Evolutionary conservation across 2,329 filamentous ascomycete species (phyloP).

Genomic region (Epichloe typhina): DNA sequence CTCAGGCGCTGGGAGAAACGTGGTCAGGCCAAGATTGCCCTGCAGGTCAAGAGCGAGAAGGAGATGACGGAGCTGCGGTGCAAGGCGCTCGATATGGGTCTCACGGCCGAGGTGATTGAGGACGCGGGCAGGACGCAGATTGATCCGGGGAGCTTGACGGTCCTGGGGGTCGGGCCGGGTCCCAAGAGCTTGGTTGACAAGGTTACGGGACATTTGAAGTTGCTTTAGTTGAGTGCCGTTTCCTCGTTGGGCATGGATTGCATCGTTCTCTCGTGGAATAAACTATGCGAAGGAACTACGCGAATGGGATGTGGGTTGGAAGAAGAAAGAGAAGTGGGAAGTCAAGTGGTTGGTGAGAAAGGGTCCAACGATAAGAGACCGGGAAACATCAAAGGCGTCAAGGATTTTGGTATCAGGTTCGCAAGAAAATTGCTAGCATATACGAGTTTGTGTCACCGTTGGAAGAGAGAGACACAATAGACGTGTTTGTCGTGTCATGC

Average conservation of each 20-base stretch:
- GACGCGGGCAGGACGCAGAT: conserved; percentile 98
- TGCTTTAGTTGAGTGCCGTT: conserved; percentile 49
- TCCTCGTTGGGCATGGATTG: too few species aligned
- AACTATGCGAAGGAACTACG: too few species aligned
- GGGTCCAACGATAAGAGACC: background rate
- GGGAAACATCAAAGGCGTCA: background rate
- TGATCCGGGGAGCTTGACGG: conserved; percentile 80
- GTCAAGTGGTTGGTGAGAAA: background rate
- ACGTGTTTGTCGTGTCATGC: background rate
- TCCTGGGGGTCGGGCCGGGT: conserved; percentile 65
- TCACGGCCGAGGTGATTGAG: conserved; percentile 81
- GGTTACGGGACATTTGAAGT: conserved; percentile 73
- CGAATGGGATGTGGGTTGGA: too few species aligned
- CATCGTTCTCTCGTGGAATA: too few species aligned
- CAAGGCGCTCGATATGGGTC: conserved; percentile 66
- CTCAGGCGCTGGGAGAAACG: conserved; percentile 73
- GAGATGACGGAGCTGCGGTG: conserved; percentile 63
- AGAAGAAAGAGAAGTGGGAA: too few species aligned
- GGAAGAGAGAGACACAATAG: background rate
- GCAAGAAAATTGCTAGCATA: background rate
- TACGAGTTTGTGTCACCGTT: background rate
- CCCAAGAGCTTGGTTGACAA: conserved; percentile 78
- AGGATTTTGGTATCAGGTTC: background rate
- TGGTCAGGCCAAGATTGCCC: conserved; percentile 86
- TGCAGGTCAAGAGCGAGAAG: conserved; percentile 79